A percentile compares a stretch with the other conserved stretches of the same genome.
Conservation (phyloP, 2,329 filamentous ascomycete genomes). For the Metarhizium anisopliae region DNA sequence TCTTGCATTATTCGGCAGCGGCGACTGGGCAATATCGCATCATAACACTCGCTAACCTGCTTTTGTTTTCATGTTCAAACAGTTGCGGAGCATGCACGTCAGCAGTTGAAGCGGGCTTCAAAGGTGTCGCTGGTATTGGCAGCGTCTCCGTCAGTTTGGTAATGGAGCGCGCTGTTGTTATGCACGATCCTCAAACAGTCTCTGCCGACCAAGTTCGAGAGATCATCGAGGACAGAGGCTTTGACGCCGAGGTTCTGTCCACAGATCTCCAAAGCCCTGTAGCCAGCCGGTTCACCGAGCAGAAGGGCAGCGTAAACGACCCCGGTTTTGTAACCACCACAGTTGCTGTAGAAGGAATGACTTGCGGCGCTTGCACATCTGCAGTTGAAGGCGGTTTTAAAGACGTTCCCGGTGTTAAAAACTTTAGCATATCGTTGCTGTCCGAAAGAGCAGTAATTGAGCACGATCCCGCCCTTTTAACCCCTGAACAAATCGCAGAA, state of each 20-base stretch:
- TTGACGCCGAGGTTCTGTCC: slow-evolving; percentile 82
- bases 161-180: slow-evolving; percentile 90
- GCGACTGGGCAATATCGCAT: slow-evolving; percentile 24
- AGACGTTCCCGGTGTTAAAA: slow-evolving; percentile 61
- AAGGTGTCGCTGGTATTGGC: slow-evolving; percentile 69
- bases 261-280: slow-evolving; percentile 60
- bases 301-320: slow-evolving; percentile 29
- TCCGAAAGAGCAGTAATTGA: slow-evolving; percentile 80
- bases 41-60: background rate
- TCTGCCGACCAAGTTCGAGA: slow-evolving; percentile 69
- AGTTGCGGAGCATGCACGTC: slow-evolving; percentile 90
- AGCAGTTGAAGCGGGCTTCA: slow-evolving; percentile 87
- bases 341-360: slow-evolving; percentile 78
- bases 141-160: slow-evolving; percentile 87
- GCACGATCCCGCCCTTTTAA: slow-evolving; percentile 54
- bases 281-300: slow-evolving; percentile 26
- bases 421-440: slow-evolving; percentile 73
- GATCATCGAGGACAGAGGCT: slow-evolving; percentile 84
- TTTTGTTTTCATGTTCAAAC: slow-evolving; percentile 25
- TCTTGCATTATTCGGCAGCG: too few species aligned
- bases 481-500: slow-evolving; percentile 44
- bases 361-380: slow-evolving; percentile 81
- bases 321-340: slow-evolving; percentile 56
- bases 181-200: slow-evolving; percentile 72
- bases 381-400: slow-evolving; percentile 76